Percentiles rank a stretch among this genome's conserved stretches.
These are phyloP conservation scores for Dendrocalamus latiflorus DNA, from an alignment of 202 grass and related monocot genomes.

Conservation along the genomic window DNA sequence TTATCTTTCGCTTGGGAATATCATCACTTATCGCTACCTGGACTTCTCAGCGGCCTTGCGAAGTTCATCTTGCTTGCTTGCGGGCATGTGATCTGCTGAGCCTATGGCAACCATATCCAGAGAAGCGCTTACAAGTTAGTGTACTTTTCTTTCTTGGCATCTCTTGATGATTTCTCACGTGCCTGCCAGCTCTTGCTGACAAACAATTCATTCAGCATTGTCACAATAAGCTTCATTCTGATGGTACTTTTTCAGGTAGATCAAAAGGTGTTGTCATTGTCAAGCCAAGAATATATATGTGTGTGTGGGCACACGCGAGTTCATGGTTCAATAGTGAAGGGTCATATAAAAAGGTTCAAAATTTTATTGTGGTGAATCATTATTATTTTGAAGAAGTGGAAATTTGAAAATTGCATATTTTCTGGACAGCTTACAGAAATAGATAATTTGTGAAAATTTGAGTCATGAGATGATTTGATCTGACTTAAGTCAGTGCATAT, in stretches of 20 bases:
- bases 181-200: not conserved
- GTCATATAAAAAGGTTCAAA: too few species aligned
- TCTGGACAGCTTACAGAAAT: too few species aligned
- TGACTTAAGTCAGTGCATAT: too few species aligned
- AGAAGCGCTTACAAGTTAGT: not conserved
- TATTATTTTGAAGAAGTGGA: too few species aligned
- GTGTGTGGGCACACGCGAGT: too few species aligned
- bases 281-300: too few species aligned
- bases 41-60: not conserved
- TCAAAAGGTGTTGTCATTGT: too few species aligned
- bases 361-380: too few species aligned
- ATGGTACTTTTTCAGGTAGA: not conserved
- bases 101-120: not conserved
- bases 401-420: too few species aligned
- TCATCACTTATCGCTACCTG: not conserved
- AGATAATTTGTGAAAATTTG: too few species aligned
- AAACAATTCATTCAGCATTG: not conserved
- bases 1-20: not conserved
- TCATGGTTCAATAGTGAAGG: too few species aligned
- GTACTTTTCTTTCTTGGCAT: not conserved
- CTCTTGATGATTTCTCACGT: not conserved
- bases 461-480: too few species aligned
- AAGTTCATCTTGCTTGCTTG: not conserved
- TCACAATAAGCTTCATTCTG: not conserved
- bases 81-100: conserved; percentile 8